Evolutionary conservation across 371 early-diverging fungal species (phyloP), one percentile per base, ranked within the genome.

Genomic region (Mucor irregularis): DNA sequence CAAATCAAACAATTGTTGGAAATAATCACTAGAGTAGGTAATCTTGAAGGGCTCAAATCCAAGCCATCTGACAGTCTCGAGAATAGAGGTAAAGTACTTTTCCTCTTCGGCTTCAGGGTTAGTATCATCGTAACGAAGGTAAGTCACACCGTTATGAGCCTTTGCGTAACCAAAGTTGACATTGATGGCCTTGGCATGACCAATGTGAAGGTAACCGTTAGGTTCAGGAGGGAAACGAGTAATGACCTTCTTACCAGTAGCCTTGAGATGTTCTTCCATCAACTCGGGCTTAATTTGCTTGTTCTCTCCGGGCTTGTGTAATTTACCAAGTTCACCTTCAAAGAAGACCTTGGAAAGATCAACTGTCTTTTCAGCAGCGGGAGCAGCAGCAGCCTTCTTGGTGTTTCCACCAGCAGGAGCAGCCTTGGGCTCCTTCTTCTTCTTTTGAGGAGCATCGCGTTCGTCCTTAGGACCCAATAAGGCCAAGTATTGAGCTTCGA

Each of bases 141-240:
- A 96, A 53, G 92, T 92, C 56, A 87, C 69, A 38, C 99, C 99
- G 47, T 90, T 83, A 73, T 95, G 90, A 11, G 93, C 93, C 60
- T 89, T 84, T 29, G 98, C 99, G 66, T 96, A 99, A 51, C 96
- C 97, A 86, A 99, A 99, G 76, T 95, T 97, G 68, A 99, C 87
- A 73, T 99, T 99, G 81, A 99, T 94, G 31, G 99, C 99, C 80
- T 99, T 99, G 45, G 99, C 99, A 73, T 99, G 99, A 49, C 99
- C 99, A 76, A 99, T 98, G 71, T 99, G 99, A 49, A 88, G 71
- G 78, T 88, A 96, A 14, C 99, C 99, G 69, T 98, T 99, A 51
- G 99, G 99, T 80, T 99, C 99, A 38, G 99, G 99, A 17, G 99
- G 99, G 83, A 99, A 99, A 44, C 99, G 93, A 2, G 99, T 99